Evolutionary conservation across 2,329 filamentous ascomycete genomes (phyloP).

Genomic region (Intubia oerlemansii): DNA sequence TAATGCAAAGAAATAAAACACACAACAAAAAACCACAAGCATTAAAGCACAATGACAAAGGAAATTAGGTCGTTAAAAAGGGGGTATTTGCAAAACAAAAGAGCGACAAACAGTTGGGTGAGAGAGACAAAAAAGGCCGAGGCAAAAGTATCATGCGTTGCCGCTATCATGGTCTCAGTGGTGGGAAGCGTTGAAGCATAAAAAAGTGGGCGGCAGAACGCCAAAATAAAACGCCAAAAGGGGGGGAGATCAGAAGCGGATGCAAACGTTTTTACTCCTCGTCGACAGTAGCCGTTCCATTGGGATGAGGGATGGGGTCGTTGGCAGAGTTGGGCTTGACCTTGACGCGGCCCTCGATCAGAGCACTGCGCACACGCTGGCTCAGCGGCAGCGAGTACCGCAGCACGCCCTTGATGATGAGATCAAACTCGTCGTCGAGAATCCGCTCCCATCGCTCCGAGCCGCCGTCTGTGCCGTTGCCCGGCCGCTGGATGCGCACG

Average conservation of each 20-base stretch:
- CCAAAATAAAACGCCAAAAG: too few relatives aligned
- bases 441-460: constrained; percentile 79
- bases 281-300: too few relatives aligned
- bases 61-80: neutral
- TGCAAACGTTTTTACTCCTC: too few relatives aligned
- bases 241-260: too few relatives aligned
- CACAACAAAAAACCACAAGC: neutral
- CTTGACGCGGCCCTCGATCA: constrained; percentile 35
- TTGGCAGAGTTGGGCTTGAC: constrained; percentile 43
- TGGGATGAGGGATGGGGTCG: constrained; percentile 24
- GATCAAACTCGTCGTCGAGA: constrained; percentile 75
- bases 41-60: neutral
- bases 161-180: too few relatives aligned
- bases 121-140: too few relatives aligned
- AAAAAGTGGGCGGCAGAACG: too few relatives aligned
- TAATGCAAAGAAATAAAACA: too few relatives aligned
- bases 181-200: too few relatives aligned
- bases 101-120: too few relatives aligned
- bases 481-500: constrained; percentile 61
- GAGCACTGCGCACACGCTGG: constrained; percentile 34
- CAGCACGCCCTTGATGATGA: constrained; percentile 78
- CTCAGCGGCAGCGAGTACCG: constrained; percentile 54
- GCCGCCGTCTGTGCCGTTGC: constrained; percentile 75
- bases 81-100: neutral
- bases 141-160: too few relatives aligned